Base-by-base conservation (phyloP, 1,284 basidiomycete genomes). In the Vanrija pseudolonga region DNA sequence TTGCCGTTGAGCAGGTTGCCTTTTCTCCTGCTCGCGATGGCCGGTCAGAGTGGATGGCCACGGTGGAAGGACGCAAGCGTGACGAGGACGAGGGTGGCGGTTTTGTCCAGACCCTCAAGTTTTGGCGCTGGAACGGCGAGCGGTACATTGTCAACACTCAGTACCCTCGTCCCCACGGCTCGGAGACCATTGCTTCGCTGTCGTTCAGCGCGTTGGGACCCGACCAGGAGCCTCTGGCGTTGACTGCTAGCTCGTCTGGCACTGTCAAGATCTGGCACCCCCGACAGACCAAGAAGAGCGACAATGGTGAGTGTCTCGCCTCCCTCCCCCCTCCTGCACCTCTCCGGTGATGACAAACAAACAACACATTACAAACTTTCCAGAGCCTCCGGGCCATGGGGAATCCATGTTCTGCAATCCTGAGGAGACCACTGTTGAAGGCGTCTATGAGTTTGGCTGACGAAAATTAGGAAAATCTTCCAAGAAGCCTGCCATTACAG, bases 11-110 rank as follows among this genome's bases (percentile, higher is more conserved):
- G 54, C 80, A 79, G 19, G 84, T 83, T 6, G 83, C 81, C 3
- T 80, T 94, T 51, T 88, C 87, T 3, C 74, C 80, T 6, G 56
- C 58, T 9, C 62, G 61, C 22, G 61, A 65, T 40, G 66, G 67
- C 37, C 55, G 60, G 45, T 67, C 86, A n/a, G 81, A 85, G 48
- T 98, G 95, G 94, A 86, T 99, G 85, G 92, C 92, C 1, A 96
- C 95, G 0, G 76, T 93, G 38, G 95, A 98, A 73, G 78, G 78
- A 32, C 83, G 93, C 55, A 82, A 84, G 56, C 84, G 82, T 15
- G 84, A 87, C 44, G 83, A 83, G 18, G 78, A 79, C 20, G 69
- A 72, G 55, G 72, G 72, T 24, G 56, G 75, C 50, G 81, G 80
- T 50, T 74, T 80, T 2, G 89, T 93, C 66, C 80, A 87, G 20